phyloP scores from a whole-genome alignment of 1,284 basidiomycete species.

The Hemileia vastatrix region DNA sequence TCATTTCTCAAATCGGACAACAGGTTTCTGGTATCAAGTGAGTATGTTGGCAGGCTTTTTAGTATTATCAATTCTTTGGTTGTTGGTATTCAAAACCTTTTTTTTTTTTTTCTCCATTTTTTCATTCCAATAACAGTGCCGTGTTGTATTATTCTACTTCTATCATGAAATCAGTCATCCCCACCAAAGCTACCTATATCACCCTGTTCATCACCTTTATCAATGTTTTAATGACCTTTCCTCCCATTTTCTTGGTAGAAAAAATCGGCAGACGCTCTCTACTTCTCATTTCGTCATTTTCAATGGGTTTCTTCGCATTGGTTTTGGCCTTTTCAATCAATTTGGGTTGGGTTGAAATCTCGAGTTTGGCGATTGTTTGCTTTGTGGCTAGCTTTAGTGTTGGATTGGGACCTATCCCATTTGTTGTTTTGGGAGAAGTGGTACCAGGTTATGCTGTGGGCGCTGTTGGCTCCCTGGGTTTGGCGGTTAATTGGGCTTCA shows the following conservation, averaged over 20 bases:
- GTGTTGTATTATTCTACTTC: constrained; percentile 83
- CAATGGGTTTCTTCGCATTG: constrained; percentile 59
- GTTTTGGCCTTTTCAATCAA: constrained; percentile 65
- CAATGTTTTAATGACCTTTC: constrained; percentile 68
- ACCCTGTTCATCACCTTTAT: constrained; percentile 58
- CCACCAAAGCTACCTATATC: constrained; percentile 64
- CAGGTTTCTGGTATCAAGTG: constrained; percentile 23
- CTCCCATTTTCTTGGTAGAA: constrained; percentile 75
- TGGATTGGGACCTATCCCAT: constrained; percentile 84
- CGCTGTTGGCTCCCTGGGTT: constrained; percentile 34
- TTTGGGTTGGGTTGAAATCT: constrained; percentile 53
- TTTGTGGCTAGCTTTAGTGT: constrained; percentile 84
- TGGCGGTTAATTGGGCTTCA: constrained; percentile 41
- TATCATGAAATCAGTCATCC: constrained; percentile 66
- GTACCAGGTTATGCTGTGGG: constrained; percentile 58
- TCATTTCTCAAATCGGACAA: constrained; percentile 21
- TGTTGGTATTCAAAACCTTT: background rate
- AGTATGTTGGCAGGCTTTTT: background rate
- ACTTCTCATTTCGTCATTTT: constrained; percentile 47
- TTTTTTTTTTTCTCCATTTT: background rate
- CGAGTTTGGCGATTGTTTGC: constrained; percentile 65
- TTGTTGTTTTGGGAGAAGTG: constrained; percentile 84
- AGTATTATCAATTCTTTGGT: background rate
- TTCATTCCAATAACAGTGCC: constrained; percentile 39
- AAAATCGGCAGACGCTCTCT: constrained; percentile 46